Percentiles rank a stretch among this genome's conserved stretches.
Conservation (phyloP, 2,329 filamentous ascomycete genomes). For the Talaromyces marneffei region DNA sequence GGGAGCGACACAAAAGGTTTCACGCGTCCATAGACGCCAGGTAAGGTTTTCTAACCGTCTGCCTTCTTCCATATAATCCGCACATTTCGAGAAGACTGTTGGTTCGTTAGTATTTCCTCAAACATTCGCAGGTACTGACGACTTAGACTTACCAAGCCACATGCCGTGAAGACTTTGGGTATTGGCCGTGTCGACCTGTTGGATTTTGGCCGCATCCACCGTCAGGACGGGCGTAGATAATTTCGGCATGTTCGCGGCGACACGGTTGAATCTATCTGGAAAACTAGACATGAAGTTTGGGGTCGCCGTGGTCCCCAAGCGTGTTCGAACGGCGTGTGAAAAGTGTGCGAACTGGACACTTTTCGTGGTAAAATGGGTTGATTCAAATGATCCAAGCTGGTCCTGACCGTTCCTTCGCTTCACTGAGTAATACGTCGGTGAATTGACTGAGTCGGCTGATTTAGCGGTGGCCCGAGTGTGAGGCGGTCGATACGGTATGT, state of each 20-base stretch:
- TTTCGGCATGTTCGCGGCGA: conserved; percentile 61
- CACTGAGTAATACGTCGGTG: too few relatives aligned
- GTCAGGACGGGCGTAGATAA: conserved; percentile 82
- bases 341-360: conserved; percentile 16
- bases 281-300: conserved; percentile 25
- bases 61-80: conserved; percentile 88
- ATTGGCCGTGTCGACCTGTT: conserved; percentile 90
- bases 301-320: conserved; percentile 41
- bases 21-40: conserved; percentile 91
- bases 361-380: neutral
- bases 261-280: conserved; percentile 12
- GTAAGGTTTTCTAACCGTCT: conserved; percentile 89
- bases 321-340: conserved; percentile 37
- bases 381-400: neutral
- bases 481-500: conserved; percentile 19
- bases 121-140: too few relatives aligned
- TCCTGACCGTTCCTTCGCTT: neutral
- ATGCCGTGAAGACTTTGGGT: conserved; percentile 92
- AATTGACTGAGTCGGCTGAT: neutral
- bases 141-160: conserved; percentile 89
- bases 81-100: conserved; percentile 86
- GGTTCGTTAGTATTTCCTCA: neutral
- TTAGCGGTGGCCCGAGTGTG: conserved; percentile 19
- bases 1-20: conserved; percentile 82
- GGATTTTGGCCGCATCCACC: conserved; percentile 84